These are phyloP conservation scores for Tricholoma sp. DNA, from an alignment of 768 basidiomycete genomes.

Conservation along the genomic window DNA sequence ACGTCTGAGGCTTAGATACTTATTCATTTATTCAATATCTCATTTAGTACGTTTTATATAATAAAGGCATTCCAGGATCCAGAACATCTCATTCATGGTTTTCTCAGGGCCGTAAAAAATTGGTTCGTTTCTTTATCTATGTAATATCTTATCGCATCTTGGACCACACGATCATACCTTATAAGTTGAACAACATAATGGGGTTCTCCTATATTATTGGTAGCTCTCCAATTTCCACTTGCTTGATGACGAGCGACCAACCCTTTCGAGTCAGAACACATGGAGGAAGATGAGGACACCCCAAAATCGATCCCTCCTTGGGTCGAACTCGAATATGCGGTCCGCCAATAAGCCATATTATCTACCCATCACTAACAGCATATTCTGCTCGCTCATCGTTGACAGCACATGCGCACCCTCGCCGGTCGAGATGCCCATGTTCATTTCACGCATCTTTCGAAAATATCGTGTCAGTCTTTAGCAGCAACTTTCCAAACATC, in stretches of 20 bases:
- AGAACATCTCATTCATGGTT: too few species aligned
- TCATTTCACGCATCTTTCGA: conserved; percentile 84
- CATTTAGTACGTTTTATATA: neutral
- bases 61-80: neutral
- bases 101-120: too few species aligned
- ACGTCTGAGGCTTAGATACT: neutral
- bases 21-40: neutral
- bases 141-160: too few species aligned
- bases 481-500: conserved; percentile 21
- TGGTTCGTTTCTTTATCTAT: too few species aligned
- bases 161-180: neutral
- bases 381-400: neutral
- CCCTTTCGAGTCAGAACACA: conserved; percentile 61
- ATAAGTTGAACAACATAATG: conserved; percentile 31
- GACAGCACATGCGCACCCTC: conserved; percentile 78
- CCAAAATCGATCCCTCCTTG: conserved; percentile 73
- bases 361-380: conserved; percentile 2
- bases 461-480: conserved; percentile 57
- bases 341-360: conserved; percentile 26
- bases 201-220: conserved; percentile 54
- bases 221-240: conserved; percentile 14
- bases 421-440: conserved; percentile 63
- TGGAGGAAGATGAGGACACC: conserved; percentile 88
- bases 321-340: conserved; percentile 91
- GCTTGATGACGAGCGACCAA: conserved; percentile 7